Conservation (phyloP, 352 stramenopile genomes). For the Elongisporangium senticosum region DNA sequence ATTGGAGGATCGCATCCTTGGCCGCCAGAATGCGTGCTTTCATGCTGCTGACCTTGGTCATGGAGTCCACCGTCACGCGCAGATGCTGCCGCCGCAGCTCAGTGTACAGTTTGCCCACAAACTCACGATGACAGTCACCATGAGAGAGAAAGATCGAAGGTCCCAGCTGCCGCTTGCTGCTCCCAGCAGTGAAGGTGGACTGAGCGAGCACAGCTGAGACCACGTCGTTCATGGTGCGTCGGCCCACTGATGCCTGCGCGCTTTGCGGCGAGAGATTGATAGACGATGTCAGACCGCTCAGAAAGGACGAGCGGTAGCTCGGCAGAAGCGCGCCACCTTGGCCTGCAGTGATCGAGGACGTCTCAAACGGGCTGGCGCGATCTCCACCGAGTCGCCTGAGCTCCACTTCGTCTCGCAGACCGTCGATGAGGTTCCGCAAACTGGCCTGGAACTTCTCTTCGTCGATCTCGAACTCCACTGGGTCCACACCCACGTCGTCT, state of each 20-base stretch:
- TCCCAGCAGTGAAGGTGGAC: constrained; percentile 4
- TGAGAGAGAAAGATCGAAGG: constrained; percentile 76
- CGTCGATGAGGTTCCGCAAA: constrained; percentile 63
- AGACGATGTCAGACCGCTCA: constrained; percentile 6
- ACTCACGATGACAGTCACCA: constrained; percentile 65
- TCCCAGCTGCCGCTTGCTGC: constrained; percentile 12
- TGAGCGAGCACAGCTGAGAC: constrained; percentile 49
- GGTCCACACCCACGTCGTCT: constrained; percentile 10
- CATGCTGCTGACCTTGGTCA: constrained; percentile 67
- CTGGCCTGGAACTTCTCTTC: constrained; percentile 62
- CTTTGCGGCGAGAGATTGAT: background rate
- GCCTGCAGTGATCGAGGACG: constrained; percentile 12
- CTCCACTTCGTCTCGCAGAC: constrained; percentile 71
- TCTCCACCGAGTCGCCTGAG: constrained; percentile 41
- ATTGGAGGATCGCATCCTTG: constrained; percentile 74
- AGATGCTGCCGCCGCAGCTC: constrained; percentile 47
- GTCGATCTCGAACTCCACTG: constrained; percentile 49
- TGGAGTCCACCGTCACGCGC: constrained; percentile 53
- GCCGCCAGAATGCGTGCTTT: constrained; percentile 68
- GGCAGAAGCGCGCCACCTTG: constrained; percentile 7
- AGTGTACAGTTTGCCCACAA: constrained; percentile 49
- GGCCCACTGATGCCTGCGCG: background rate
- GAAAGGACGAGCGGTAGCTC: constrained; percentile 9
- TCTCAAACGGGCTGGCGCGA: constrained; percentile 9
- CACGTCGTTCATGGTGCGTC: constrained; percentile 42